phyloP scores from a whole-genome alignment of 257 asterid species.

The Solanum stenotomum region DNA sequence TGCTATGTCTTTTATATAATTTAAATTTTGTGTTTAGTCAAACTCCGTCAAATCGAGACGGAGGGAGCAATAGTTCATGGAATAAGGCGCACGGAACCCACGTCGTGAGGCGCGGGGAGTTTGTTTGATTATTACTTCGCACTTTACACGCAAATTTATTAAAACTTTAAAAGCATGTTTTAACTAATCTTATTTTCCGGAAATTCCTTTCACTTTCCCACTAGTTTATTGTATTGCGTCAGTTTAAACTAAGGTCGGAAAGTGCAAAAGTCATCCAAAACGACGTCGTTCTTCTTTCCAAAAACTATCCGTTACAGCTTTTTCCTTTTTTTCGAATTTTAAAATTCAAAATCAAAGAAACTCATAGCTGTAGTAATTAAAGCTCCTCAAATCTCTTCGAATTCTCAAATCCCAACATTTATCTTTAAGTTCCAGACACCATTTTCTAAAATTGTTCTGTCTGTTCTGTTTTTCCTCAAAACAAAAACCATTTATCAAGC shows the following conservation, averaged over 20 bases:
- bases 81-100: not conserved
- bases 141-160: not conserved
- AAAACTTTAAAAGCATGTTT: not conserved
- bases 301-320: slow-evolving; percentile 57
- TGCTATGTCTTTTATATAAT: no score
- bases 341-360: slow-evolving; percentile 22
- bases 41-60: not conserved
- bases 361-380: slow-evolving; percentile 22
- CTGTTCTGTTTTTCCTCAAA: not conserved
- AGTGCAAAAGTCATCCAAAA: not conserved
- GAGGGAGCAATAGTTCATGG: not conserved
- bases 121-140: not conserved
- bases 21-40: not conserved
- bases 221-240: not conserved
- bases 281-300: slow-evolving; percentile 10
- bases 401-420: slow-evolving; percentile 3
- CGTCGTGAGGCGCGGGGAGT: not conserved
- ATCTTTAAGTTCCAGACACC: slow-evolving; percentile 2
- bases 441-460: not conserved
- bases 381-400: not conserved
- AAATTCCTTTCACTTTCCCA: slow-evolving; percentile 1
- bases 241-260: not conserved
- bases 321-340: slow-evolving; percentile 29
- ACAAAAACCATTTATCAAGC: not conserved
- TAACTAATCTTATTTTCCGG: not conserved